A percentile compares a stretch with the other conserved stretches of the same genome.
Conservation (phyloP, 2,329 filamentous ascomycete species). For the Beauveria australis region DNA sequence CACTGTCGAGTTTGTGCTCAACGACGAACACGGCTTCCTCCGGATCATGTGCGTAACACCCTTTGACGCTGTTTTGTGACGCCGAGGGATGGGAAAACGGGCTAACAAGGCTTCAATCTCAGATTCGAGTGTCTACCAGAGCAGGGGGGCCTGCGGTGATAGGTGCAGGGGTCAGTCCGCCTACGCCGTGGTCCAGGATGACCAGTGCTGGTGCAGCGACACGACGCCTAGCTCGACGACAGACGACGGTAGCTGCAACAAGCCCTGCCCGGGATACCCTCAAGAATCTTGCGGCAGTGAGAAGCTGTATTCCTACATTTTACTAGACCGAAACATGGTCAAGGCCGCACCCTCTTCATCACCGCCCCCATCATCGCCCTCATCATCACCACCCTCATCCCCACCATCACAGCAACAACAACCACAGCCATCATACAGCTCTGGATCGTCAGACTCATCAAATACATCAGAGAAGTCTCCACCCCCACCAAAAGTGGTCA, state of each 20-base stretch:
- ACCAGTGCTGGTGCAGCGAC: conserved; percentile 7
- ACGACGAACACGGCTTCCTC: not conserved
- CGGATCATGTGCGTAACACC: not conserved
- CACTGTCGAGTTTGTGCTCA: conserved; percentile 1
- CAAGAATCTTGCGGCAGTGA: not conserved
- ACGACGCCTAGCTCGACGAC: not conserved
- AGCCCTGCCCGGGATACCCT: not conserved
- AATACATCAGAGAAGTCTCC: not conserved
- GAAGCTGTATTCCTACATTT: not conserved
- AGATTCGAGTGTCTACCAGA: not conserved
- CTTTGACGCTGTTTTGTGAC: not conserved
- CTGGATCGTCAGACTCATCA: not conserved
- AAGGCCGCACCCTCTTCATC: not conserved
- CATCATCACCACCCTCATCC: not conserved
- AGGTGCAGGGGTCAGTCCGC: not conserved
- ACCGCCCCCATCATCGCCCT: not conserved
- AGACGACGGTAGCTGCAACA: not conserved
- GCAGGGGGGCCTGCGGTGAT: not conserved
- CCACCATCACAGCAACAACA: not conserved
- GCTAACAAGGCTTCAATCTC: not conserved
- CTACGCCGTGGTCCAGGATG: not conserved
- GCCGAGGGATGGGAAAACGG: too few relatives aligned
- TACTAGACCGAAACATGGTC: not conserved
- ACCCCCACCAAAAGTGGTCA: not conserved
- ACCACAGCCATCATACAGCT: not conserved